These are phyloP conservation scores for Calonectria ilicicola DNA, from an alignment of 2,329 filamentous ascomycete species.

Conservation along the genomic window DNA sequence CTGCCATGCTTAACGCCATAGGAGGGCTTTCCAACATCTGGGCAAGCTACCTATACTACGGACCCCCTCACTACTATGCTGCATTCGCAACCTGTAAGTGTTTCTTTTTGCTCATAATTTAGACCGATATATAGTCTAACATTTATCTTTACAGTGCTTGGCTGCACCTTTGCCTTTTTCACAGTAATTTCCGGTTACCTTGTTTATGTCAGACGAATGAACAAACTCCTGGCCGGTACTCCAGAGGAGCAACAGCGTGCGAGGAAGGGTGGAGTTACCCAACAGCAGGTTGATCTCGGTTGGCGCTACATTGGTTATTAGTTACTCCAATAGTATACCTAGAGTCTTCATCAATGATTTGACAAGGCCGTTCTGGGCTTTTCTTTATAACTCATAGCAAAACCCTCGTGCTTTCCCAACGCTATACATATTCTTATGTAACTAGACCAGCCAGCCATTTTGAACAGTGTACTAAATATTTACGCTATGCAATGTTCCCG, in stretches of 20 bases:
- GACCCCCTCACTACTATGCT: conserved; percentile 52
- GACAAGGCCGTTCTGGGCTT: not conserved
- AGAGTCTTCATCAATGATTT: not conserved
- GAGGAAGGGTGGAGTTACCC: not conserved
- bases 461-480: not conserved
- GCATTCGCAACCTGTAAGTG: conserved; percentile 47
- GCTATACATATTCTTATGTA: too few relatives aligned
- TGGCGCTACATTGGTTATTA: not conserved
- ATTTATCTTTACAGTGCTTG: not conserved
- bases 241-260: not conserved
- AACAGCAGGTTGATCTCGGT: not conserved
- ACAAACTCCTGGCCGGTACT: not conserved
- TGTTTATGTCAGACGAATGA: not conserved
- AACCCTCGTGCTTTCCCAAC: too few relatives aligned
- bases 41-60: conserved; percentile 51
- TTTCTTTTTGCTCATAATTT: not conserved
- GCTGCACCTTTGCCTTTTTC: not conserved
- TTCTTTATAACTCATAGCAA: too few relatives aligned
- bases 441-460: too few relatives aligned
- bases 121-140: not conserved
- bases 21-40: conserved; percentile 50
- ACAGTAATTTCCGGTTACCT: not conserved
- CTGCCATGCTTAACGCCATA: conserved; percentile 54
- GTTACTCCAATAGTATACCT: too few relatives aligned
- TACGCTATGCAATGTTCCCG: not conserved